These are phyloP conservation scores for Brassica balearica DNA, from an alignment of 441 rosid genomes.

Conservation along the genomic window DNA sequence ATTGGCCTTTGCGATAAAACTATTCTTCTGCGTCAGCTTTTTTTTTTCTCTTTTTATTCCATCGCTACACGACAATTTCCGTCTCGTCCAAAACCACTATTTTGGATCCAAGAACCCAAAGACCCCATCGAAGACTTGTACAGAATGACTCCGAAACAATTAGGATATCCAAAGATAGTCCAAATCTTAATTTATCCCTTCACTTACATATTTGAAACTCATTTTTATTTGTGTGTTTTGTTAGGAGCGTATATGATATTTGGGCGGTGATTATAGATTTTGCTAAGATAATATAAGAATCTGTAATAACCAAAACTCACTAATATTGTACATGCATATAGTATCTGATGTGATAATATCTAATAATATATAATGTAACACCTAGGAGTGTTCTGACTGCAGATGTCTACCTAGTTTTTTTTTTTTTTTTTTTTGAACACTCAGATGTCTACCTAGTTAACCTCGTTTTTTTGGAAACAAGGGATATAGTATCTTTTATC, in stretches of 20 bases:
- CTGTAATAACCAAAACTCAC: not conserved
- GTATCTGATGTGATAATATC: not conserved
- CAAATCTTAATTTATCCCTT: slow-evolving; percentile 3
- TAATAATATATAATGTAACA: not conserved
- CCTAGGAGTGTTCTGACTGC: not conserved
- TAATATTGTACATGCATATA: not conserved
- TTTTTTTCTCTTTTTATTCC: not conserved
- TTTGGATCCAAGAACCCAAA: slow-evolving; percentile 35
- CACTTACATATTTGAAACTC: not conserved
- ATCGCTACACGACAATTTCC: slow-evolving; percentile 45
- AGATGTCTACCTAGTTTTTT: not conserved
- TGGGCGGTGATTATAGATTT: not conserved
- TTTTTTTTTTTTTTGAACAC: too few species aligned
- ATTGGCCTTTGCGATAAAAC: slow-evolving; percentile 44
- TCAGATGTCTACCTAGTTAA: slow-evolving; percentile 1
- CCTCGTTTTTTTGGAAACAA: not conserved
- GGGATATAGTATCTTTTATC: not conserved
- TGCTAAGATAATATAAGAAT: not conserved
- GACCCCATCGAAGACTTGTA: slow-evolving; percentile 1
- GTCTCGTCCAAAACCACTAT: too few species aligned
- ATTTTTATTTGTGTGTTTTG: not conserved
- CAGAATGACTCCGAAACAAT: not conserved
- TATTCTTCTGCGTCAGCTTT: slow-evolving; percentile 52
- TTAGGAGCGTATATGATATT: not conserved
- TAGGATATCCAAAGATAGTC: not conserved